phyloP scores from a whole-genome alignment of 352 stramenopile species.

The Phytophthora vignae region DNA sequence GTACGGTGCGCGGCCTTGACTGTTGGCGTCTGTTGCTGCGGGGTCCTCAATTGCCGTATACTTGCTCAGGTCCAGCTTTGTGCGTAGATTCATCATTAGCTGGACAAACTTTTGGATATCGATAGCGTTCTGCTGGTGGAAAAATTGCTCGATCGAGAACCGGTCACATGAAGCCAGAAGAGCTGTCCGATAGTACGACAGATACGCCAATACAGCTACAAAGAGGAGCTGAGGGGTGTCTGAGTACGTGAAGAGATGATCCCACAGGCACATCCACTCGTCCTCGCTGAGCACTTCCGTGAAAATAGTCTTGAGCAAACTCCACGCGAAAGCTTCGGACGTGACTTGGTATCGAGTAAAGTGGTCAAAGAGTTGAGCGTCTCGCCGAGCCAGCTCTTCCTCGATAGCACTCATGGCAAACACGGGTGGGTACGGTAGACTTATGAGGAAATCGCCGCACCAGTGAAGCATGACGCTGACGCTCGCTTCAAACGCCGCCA shows the following conservation, averaged over 20 bases:
- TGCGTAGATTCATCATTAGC: conserved; percentile 62
- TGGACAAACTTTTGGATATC: conserved; percentile 79
- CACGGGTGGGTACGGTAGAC: conserved; percentile 84
- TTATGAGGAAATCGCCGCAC: conserved; percentile 83
- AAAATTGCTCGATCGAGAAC: conserved; percentile 85
- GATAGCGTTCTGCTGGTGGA: conserved; percentile 86
- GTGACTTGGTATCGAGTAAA: conserved; percentile 71
- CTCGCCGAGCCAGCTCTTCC: conserved; percentile 67
- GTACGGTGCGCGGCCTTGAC: conserved; percentile 14
- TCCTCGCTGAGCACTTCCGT: conserved; percentile 89
- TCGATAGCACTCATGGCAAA: conserved; percentile 77
- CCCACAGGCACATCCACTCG: conserved; percentile 91
- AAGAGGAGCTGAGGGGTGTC: conserved; percentile 72
- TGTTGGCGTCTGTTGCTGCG: conserved; percentile 1
- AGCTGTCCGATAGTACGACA: conserved; percentile 73
- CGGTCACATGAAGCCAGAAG: conserved; percentile 61
- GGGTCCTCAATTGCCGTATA: conserved; percentile 32
- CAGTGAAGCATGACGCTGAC: conserved; percentile 89
- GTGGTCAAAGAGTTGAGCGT: conserved; percentile 81
- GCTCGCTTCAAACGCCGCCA: conserved; percentile 91
- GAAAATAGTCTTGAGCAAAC: conserved; percentile 88
- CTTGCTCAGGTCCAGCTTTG: conserved; percentile 48
- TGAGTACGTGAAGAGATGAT: conserved; percentile 83
- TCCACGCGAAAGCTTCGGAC: conserved; percentile 84
- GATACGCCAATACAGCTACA: conserved; percentile 75